Percentiles rank a stretch among this genome's conserved stretches.
Conservation (phyloP, 2,329 filamentous ascomycete species). For the Penicillium paneum region DNA sequence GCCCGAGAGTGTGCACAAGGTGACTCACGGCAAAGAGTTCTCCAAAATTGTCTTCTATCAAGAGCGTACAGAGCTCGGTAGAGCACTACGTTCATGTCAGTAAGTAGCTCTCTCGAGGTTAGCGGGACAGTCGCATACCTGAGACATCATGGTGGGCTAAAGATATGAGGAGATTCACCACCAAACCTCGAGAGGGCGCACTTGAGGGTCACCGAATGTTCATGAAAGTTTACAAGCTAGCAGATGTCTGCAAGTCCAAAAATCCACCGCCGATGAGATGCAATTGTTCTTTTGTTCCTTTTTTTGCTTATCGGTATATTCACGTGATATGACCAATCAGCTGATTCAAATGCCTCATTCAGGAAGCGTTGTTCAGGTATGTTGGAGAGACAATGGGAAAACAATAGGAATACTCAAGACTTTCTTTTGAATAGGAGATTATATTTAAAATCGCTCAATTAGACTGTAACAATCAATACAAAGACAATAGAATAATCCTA, state of each 20-base stretch:
- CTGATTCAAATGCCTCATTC: conserved; percentile 8
- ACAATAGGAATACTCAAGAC: neutral
- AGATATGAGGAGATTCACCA: conserved; percentile 69
- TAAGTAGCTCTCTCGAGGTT: conserved; percentile 16
- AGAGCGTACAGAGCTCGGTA: conserved; percentile 82
- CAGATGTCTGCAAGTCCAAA: conserved; percentile 4
- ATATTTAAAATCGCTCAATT: neutral
- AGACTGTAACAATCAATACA: neutral
- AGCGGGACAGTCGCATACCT: conserved; percentile 48
- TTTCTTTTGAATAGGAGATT: too few species aligned
- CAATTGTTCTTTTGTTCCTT: conserved; percentile 13
- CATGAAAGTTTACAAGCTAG: conserved; percentile 22
- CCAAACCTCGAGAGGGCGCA: conserved; percentile 65
- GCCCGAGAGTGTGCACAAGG: neutral
- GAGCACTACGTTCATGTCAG: conserved; percentile 54
- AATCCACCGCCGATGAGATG: conserved; percentile 3
- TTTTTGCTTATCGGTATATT: conserved; percentile 28
- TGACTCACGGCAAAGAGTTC: conserved; percentile 81
- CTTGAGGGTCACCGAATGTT: conserved; percentile 62
- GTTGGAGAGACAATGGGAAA: neutral
- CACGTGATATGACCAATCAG: conserved; percentile 19
- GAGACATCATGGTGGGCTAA: conserved; percentile 53
- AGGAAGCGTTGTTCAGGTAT: neutral
- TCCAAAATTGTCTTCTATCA: conserved; percentile 86
- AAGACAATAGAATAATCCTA: neutral